Conservation (phyloP, 2,329 filamentous ascomycete species). For the Botryotinia convoluta region DNA sequence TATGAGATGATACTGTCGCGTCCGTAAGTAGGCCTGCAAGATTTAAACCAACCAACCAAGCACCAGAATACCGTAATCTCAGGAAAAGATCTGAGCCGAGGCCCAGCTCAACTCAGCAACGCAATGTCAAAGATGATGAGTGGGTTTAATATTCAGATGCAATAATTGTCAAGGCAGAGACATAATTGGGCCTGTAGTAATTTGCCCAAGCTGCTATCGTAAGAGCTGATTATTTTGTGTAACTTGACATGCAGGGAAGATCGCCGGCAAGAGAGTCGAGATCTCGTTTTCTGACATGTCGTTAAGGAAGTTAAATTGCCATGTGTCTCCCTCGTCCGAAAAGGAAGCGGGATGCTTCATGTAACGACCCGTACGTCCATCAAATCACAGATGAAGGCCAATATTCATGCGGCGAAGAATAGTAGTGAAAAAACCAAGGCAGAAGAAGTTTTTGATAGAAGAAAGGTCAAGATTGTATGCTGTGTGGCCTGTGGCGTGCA, state of each 20-base stretch:
- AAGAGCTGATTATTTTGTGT: constrained; percentile 14
- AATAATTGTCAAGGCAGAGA: background rate
- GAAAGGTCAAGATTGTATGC: constrained; percentile 1
- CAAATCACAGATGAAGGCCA: background rate
- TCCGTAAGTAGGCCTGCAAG: constrained; percentile 6
- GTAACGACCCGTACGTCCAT: background rate
- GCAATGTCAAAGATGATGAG: background rate
- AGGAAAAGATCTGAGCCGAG: background rate
- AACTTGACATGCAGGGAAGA: constrained; percentile 18
- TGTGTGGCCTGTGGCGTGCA: constrained; percentile 18
- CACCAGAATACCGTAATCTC: background rate
- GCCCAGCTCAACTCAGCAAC: background rate
- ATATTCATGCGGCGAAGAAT: background rate
- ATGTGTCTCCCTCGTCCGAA: constrained; percentile 2
- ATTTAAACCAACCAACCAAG: constrained; percentile 3
- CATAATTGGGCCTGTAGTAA: background rate
- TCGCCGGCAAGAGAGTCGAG: constrained; percentile 6
- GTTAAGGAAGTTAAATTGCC: constrained; percentile 12
- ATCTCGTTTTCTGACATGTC: constrained; percentile 19
- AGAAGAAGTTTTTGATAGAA: background rate
- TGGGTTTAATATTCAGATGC: background rate
- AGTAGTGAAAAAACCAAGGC: background rate
- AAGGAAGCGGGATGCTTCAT: constrained; percentile 4
- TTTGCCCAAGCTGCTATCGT: constrained; percentile 10
- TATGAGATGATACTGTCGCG: constrained; percentile 19